A percentile compares a stretch with the other conserved stretches of the same genome.
These are phyloP conservation scores for Somion occarium DNA, from an alignment of 1,284 basidiomycete genomes.

Conservation along the genomic window DNA sequence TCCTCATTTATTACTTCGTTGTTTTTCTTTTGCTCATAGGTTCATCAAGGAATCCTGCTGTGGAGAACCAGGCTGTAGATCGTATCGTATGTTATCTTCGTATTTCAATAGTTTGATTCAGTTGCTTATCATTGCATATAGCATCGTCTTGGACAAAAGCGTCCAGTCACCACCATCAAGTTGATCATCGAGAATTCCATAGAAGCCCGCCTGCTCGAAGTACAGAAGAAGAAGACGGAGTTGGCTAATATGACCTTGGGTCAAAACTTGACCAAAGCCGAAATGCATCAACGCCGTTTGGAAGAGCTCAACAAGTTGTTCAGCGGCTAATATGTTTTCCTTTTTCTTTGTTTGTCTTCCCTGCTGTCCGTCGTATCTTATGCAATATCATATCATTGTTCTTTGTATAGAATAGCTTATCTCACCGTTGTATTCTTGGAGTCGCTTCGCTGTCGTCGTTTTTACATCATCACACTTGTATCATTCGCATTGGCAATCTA, in stretches of 20 bases:
- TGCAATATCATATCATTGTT: slow-evolving; percentile 4
- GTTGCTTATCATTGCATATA: slow-evolving; percentile 32
- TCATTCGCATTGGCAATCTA: too few relatives aligned
- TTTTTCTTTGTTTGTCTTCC: slow-evolving; percentile 14
- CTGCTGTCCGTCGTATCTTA: slow-evolving; percentile 14
- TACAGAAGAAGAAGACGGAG: slow-evolving; percentile 93
- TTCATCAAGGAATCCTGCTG: slow-evolving; percentile 81
- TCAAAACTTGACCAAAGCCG: slow-evolving; percentile 76
- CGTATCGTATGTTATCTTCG: slow-evolving; percentile 59
- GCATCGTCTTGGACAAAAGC: slow-evolving; percentile 92
- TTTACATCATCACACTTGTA: too few relatives aligned
- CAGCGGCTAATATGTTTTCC: slow-evolving; percentile 27
- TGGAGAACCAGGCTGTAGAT: slow-evolving; percentile 95
- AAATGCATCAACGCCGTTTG: slow-evolving; percentile 78
- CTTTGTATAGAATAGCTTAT: slow-evolving; percentile 6
- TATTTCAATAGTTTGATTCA: slow-evolving; percentile 7
- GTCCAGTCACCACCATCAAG: slow-evolving; percentile 87
- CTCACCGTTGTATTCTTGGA: not conserved
- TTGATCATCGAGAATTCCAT: slow-evolving; percentile 93
- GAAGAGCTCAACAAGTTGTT: slow-evolving; percentile 78
- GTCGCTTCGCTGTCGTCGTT: too few relatives aligned
- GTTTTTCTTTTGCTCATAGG: not conserved
- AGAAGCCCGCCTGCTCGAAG: slow-evolving; percentile 83
- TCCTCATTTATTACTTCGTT: slow-evolving; percentile 6
- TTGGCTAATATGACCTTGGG: slow-evolving; percentile 89